Base-by-base conservation (phyloP, 768 basidiomycete species). In the Tylopilus sp. region DNA sequence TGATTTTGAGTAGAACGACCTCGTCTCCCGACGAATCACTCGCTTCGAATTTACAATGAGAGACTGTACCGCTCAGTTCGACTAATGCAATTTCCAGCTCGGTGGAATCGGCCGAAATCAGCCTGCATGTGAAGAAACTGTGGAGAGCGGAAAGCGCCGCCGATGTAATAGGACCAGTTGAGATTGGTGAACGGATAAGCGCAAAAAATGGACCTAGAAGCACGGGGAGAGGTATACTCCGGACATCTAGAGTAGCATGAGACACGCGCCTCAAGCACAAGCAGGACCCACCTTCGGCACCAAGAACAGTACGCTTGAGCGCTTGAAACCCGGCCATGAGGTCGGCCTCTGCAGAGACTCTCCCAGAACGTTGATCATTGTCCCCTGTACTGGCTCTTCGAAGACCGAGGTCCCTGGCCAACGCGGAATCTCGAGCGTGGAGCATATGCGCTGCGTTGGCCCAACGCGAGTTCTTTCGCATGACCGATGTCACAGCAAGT, bases 391-490 rank as follows among this genome's bases (percentile, higher is more conserved):
- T 78, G 10, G 84, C 77, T 61, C 87, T 79, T 45, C 87, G 78
- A 41, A 90, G 79, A 26, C 89, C 89, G 37, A 89, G 80, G 62
- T 85, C 86, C 63, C 77, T 86, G 43, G 87, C 87, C 36, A 92
- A 72, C 3, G 83, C 79, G 19, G 85, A 80, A 63, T 87, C 87
- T 57, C 82, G 77, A 45, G 81, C 72, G 38, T 78, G 77, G 62
- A 83, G 76, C 24, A 80, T 81, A 63, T 84, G 81, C 25, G 80
- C 80, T 41, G 81, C 81, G 13, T 89, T 84, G 17, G 95, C 89
- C 96, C 96, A 98, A 40, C 97, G 84, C 42, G 95, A 93, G 73
- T 98, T 98, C 76, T 94, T 92, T 70, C 96, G 89, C 95, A 99
- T 98, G 19, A 84, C 81, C 3, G 91, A 89, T 31, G 93, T 97